Evolutionary conservation across 2,329 filamentous ascomycete genomes (phyloP).

Genomic region (Sarocladium brachiariae): DNA sequence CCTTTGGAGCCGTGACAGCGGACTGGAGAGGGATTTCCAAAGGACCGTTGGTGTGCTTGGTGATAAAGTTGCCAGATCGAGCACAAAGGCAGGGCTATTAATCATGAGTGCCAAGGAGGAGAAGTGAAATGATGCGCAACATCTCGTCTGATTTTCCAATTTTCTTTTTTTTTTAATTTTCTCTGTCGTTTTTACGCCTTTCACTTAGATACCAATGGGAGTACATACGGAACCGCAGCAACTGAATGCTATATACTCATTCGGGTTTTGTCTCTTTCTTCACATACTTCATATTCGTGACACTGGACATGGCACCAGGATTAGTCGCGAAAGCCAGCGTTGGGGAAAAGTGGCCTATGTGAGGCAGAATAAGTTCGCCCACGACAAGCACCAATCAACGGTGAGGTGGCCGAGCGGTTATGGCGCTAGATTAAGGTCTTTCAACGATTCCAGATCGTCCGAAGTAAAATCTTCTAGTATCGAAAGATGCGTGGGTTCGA

Average conservation of each 20-base stretch:
- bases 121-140: background rate
- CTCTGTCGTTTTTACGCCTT: too few species aligned
- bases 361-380: background rate
- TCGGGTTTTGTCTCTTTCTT: too few species aligned
- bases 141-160: too few species aligned
- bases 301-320: too few species aligned
- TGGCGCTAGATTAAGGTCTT: conserved; percentile 9
- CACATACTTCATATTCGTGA: too few species aligned
- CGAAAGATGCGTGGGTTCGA: conserved; percentile 10
- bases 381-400: conserved; percentile 2
- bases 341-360: background rate
- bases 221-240: too few species aligned
- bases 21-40: conserved; percentile 4
- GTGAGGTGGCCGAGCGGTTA: conserved; percentile 9
- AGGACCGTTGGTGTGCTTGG: background rate
- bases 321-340: too few species aligned
- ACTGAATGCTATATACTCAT: too few species aligned
- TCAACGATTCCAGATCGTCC: conserved; percentile 1
- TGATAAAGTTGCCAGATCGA: background rate
- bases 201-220: background rate
- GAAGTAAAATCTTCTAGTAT: conserved; percentile 8
- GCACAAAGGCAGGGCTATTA: background rate
- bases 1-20: background rate
- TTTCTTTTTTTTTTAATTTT: too few species aligned
- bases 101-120: conserved; percentile 3